phyloP scores from a whole-genome alignment of 78 protist genomes.

The Chrysochromulina parva region DNA sequence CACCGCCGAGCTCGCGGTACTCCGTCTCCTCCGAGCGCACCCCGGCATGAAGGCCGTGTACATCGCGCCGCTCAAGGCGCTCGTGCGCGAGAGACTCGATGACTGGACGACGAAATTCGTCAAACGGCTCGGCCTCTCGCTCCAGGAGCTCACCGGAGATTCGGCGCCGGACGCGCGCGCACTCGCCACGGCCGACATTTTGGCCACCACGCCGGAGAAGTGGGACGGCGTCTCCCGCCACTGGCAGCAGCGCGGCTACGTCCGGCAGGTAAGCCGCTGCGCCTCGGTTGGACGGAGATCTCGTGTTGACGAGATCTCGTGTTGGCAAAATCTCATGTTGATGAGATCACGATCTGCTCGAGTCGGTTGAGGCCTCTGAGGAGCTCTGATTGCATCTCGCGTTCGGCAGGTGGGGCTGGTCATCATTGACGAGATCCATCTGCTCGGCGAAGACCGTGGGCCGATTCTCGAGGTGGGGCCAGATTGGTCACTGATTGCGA shows the following conservation, averaged over 20 bases:
- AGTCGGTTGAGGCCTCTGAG: too few relatives aligned
- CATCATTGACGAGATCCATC: conserved; percentile 95
- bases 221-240: conserved; percentile 97
- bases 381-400: too few relatives aligned
- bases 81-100: conserved; percentile 96
- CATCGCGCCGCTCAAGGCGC: conserved; percentile 99
- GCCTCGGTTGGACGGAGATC: too few relatives aligned
- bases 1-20: conserved; percentile 95
- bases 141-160: conserved; percentile 98
- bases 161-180: conserved; percentile 89
- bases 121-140: conserved; percentile 63
- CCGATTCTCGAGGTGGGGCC: conserved; percentile 83
- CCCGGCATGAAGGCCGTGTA: conserved; percentile 88
- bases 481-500: too few relatives aligned
- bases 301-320: too few relatives aligned
- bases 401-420: conserved; percentile 66
- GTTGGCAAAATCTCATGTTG: too few relatives aligned
- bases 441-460: conserved; percentile 95
- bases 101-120: conserved; percentile 90
- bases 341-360: too few relatives aligned
- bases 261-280: not conserved
- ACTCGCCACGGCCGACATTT: conserved; percentile 82
- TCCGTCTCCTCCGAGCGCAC: conserved; percentile 60
- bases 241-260: conserved; percentile 91
- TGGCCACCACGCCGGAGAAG: conserved; percentile 99